Evolutionary conservation across 2,329 filamentous ascomycete species (phyloP).

Genomic region (Keithomyces neogunnii): DNA sequence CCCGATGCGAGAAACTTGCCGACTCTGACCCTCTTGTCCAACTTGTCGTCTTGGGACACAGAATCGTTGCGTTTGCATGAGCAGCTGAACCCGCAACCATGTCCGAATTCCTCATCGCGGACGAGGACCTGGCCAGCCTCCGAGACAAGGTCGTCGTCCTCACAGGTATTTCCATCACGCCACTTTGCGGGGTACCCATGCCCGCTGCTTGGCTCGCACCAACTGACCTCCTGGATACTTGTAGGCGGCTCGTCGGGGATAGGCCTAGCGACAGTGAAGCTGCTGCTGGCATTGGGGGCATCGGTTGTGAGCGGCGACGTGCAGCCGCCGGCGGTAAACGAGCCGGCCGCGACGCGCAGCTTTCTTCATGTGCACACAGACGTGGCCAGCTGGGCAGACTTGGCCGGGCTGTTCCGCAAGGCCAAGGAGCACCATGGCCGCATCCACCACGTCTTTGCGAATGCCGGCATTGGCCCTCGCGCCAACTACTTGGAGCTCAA

Average conservation of each 20-base stretch:
- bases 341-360: neutral
- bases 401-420: conserved; percentile 41
- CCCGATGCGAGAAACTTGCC: too few relatives aligned
- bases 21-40: too few relatives aligned
- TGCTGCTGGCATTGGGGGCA: conserved; percentile 44
- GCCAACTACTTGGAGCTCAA: conserved; percentile 36
- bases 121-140: conserved; percentile 32
- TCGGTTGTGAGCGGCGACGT: conserved; percentile 47
- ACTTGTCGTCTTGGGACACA: too few relatives aligned
- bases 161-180: conserved; percentile 24
- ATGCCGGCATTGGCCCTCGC: conserved; percentile 44
- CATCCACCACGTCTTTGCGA: conserved; percentile 68
- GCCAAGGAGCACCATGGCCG: conserved; percentile 57
- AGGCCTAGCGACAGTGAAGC: conserved; percentile 44
- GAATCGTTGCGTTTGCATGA: too few relatives aligned
- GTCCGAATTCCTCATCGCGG: conserved; percentile 36
- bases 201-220: neutral
- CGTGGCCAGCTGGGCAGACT: conserved; percentile 40
- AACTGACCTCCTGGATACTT: too few relatives aligned
- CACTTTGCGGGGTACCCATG: too few relatives aligned
- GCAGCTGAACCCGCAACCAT: conserved; percentile 16
- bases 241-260: conserved; percentile 52
- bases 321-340: conserved; percentile 24
- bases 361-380: conserved; percentile 32
- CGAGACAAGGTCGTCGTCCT: conserved; percentile 43